phyloP scores from a whole-genome alignment of 106 monocot genomes.

The Ottelia alismoides region DNA sequence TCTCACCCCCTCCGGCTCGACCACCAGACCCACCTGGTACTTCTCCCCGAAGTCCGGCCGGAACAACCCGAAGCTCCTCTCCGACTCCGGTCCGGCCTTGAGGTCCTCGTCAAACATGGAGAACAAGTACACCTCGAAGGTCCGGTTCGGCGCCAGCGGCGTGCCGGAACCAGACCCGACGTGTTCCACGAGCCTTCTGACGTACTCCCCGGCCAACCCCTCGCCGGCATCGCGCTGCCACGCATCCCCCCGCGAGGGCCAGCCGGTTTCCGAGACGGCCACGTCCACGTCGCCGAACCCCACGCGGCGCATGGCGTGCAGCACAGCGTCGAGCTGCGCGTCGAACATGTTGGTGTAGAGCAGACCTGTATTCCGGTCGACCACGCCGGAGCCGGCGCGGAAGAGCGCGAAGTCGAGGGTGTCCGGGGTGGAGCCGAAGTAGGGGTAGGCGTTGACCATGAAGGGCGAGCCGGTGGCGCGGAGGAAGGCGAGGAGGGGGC shows the following conservation, averaged over 20 bases:
- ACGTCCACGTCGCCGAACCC: constrained; percentile 55
- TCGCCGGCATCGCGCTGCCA: constrained; percentile 25
- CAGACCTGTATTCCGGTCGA: constrained; percentile 33
- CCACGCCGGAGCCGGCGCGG: constrained; percentile 31
- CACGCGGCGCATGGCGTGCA: constrained; percentile 39
- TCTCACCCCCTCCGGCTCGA: background rate
- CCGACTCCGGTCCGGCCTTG: constrained; percentile 60
- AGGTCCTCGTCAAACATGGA: constrained; percentile 68
- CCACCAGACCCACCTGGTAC: constrained; percentile 49
- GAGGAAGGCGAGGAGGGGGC: constrained; percentile 41
- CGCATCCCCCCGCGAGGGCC: constrained; percentile 53
- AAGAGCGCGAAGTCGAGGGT: constrained; percentile 69
- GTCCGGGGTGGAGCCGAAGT: constrained; percentile 44
- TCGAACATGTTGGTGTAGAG: constrained; percentile 76
- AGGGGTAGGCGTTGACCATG: constrained; percentile 70
- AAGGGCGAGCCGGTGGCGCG: constrained; percentile 31
- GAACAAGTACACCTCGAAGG: constrained; percentile 59
- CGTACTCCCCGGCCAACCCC: constrained; percentile 44
- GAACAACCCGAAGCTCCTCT: constrained; percentile 67
- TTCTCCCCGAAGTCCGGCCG: constrained; percentile 34
- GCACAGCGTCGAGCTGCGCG: constrained; percentile 71
- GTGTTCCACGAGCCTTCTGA: constrained; percentile 34
- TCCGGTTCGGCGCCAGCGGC: constrained; percentile 63
- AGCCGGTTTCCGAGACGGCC: constrained; percentile 61
- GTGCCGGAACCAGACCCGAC: constrained; percentile 43